These are phyloP conservation scores for Helichrysum umbraculigerum DNA, from an alignment of 129 eudicot genomes.

Conservation along the genomic window DNA sequence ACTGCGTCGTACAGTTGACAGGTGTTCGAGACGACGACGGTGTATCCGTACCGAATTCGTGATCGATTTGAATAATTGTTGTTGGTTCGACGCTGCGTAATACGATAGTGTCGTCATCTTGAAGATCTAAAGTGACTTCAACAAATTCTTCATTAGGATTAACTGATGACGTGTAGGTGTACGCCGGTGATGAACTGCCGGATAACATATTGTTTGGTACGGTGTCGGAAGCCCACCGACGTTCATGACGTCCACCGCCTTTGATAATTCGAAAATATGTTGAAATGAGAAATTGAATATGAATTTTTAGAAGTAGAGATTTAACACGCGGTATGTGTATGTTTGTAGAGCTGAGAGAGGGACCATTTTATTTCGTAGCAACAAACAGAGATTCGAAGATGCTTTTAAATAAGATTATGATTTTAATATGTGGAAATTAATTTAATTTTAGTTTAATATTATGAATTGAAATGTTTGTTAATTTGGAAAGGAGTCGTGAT, in stretches of 20 bases:
- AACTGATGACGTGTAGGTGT: constrained; percentile 44
- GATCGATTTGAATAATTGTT: constrained; percentile 41
- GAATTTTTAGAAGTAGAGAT: not conserved
- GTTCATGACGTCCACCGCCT: constrained; percentile 56
- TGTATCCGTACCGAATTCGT: constrained; percentile 24
- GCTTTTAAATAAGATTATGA: not conserved
- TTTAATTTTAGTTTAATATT: not conserved
- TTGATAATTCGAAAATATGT: constrained; percentile 37
- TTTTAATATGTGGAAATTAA: not conserved
- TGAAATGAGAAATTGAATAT: not conserved
- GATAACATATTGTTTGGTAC: constrained; percentile 41
- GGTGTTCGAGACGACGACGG: constrained; percentile 62
- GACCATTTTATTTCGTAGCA: not conserved
- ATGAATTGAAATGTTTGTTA: not conserved
- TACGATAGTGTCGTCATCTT: constrained; percentile 87
- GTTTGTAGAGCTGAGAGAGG: not conserved
- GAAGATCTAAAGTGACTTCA: constrained; percentile 91
- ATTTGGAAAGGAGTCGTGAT: not conserved
- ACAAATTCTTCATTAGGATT: constrained; percentile 72
- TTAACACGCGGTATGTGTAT: not conserved
- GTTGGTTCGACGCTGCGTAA: constrained; percentile 97
- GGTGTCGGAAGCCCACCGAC: constrained; percentile 93
- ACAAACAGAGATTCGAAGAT: not conserved
- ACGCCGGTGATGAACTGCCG: constrained; percentile 63
- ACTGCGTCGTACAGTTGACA: constrained; percentile 62